Conservation (phyloP, 148 eudicot genomes). For the Fagopyrum tataricum region DNA sequence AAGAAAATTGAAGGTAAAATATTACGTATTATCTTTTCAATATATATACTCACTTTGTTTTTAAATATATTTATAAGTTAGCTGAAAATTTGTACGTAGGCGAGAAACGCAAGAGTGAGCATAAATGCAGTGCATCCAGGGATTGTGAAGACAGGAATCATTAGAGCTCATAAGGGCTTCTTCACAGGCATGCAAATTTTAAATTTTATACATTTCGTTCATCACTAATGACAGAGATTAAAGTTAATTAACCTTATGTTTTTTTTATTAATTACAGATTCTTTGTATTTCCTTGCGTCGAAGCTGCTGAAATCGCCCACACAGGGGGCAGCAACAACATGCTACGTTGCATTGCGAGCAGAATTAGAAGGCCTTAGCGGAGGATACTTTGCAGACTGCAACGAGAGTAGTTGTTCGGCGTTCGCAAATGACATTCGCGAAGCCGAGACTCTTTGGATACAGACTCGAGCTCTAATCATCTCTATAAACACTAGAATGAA, state of each 20-base stretch:
- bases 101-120: constrained; percentile 66
- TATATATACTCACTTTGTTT: neutral
- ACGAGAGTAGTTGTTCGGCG: constrained; percentile 48
- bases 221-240: neutral
- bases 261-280: constrained; percentile 50
- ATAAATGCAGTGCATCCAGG: constrained; percentile 96
- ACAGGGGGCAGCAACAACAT: constrained; percentile 96
- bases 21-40: neutral
- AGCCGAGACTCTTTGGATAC: constrained; percentile 54
- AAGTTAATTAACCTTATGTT: too few species aligned
- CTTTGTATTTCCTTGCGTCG: constrained; percentile 77
- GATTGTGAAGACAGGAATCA: constrained; percentile 91
- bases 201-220: neutral
- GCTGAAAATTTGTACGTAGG: constrained; percentile 27
- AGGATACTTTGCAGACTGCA: constrained; percentile 83
- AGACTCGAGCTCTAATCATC: constrained; percentile 45
- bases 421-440: constrained; percentile 48
- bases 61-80: too few species aligned
- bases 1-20: constrained; percentile 58
- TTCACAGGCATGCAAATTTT: constrained; percentile 71
- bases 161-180: constrained; percentile 80
- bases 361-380: constrained; percentile 48
- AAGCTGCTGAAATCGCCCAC: constrained; percentile 78
- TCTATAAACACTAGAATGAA: too few species aligned
- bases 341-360: constrained; percentile 71